A percentile compares a stretch with the other conserved stretches of the same genome.
Evolutionary conservation across 139 green algal species (phyloP).

Genomic region (Spirogloea muscicola): DNA sequence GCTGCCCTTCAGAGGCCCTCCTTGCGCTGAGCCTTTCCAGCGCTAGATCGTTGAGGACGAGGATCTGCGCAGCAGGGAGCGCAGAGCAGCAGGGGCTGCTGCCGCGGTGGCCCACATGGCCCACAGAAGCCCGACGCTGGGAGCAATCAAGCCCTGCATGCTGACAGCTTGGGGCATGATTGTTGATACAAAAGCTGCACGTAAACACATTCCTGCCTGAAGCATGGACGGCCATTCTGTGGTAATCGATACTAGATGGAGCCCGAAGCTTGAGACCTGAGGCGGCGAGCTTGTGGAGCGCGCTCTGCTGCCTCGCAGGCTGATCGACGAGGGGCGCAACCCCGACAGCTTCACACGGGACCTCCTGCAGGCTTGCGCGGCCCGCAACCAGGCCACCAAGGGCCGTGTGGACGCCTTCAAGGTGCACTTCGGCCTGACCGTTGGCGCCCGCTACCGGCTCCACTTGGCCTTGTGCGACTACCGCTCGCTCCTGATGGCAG

Average conservation of each 20-base stretch:
- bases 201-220: neutral
- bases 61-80: no score
- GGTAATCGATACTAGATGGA: neutral
- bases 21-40: no score
- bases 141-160: neutral
- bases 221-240: neutral
- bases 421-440: neutral
- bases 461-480: neutral
- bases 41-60: no score
- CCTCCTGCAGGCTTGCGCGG: constrained; percentile 13
- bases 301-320: neutral
- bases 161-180: neutral
- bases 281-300: neutral
- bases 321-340: constrained; percentile 35
- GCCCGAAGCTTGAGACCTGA: neutral
- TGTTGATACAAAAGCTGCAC: neutral
- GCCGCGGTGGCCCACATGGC: no score
- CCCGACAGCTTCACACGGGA: constrained; percentile 24
- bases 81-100: no score
- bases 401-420: constrained; percentile 39
- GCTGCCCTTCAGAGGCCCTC: neutral
- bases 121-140: no score
- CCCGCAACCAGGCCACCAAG: constrained; percentile 24
- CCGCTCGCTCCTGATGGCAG: neutral
- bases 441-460: neutral